phyloP scores from a whole-genome alignment of 140 eudicot genomes.

The Anethum foeniculum region DNA sequence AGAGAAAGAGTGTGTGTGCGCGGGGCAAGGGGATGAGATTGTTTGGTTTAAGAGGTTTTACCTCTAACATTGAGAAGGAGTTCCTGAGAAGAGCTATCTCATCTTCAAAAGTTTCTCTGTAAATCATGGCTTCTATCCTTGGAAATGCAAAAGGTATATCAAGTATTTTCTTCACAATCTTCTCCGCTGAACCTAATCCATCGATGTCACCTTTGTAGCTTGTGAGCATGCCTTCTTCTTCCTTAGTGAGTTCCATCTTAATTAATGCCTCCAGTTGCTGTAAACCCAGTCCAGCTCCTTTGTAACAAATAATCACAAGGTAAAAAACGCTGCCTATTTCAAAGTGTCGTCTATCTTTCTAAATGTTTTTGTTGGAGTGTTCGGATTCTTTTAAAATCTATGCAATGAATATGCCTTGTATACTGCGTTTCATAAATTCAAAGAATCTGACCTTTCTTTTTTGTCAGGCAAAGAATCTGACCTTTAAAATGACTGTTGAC shows the following conservation, averaged over 20 bases:
- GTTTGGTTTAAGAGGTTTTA: constrained; percentile 10
- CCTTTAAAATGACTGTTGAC: neutral
- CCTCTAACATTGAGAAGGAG: constrained; percentile 86
- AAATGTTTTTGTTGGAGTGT: neutral
- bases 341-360: neutral
- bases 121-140: constrained; percentile 80
- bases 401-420: neutral
- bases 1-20: neutral
- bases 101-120: constrained; percentile 77
- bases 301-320: neutral
- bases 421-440: neutral
- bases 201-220: constrained; percentile 46
- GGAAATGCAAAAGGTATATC: constrained; percentile 59
- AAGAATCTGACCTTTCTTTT: neutral
- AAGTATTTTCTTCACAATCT: constrained; percentile 58
- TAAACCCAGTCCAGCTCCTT: constrained; percentile 71
- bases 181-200: constrained; percentile 80
- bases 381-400: neutral
- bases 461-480: neutral
- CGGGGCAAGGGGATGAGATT: neutral
- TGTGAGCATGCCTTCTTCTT: constrained; percentile 63
- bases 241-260: constrained; percentile 86
- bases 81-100: constrained; percentile 70
- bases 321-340: neutral
- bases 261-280: constrained; percentile 79